Conservation (phyloP, 1,284 basidiomycete species). For the Cutaneotrichosporon spelunceum region DNA sequence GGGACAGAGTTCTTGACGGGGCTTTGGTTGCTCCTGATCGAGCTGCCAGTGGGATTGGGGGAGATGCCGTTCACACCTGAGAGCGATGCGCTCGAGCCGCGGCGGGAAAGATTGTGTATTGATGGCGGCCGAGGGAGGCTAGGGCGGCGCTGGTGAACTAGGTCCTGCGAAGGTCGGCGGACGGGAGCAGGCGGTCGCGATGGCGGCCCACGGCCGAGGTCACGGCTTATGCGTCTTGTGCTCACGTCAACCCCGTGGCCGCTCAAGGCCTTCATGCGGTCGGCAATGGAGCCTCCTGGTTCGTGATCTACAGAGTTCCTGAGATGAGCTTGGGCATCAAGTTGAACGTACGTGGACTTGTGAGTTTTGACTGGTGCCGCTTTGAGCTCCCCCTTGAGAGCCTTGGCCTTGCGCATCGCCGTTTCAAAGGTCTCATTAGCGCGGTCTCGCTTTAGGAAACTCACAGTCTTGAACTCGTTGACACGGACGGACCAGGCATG, state of each 20-base stretch:
- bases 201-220: slow-evolving; percentile 13
- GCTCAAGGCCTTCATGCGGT: slow-evolving; percentile 48
- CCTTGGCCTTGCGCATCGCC: slow-evolving; percentile 42
- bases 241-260: slow-evolving; percentile 49
- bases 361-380: neutral
- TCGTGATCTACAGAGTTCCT: slow-evolving; percentile 19
- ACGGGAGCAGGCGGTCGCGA: neutral
- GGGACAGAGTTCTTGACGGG: neutral
- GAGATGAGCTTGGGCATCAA: neutral
- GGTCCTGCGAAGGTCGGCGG: neutral
- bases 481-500: slow-evolving; percentile 33
- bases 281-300: slow-evolving; percentile 46
- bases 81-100: neutral
- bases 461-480: slow-evolving; percentile 43
- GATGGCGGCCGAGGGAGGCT: slow-evolving; percentile 4
- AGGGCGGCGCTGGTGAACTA: neutral
- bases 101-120: neutral
- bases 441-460: slow-evolving; percentile 13
- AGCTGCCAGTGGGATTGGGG: neutral
- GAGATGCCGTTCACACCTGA: slow-evolving; percentile 2
- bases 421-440: slow-evolving; percentile 35
- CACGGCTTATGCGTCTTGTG: slow-evolving; percentile 37
- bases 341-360: neutral
- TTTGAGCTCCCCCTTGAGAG: slow-evolving; percentile 38
- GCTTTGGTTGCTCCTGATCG: neutral